Evolutionary conservation across 2,329 filamentous ascomycete genomes (phyloP).

Genomic region (Plenodomus biglobosus): DNA sequence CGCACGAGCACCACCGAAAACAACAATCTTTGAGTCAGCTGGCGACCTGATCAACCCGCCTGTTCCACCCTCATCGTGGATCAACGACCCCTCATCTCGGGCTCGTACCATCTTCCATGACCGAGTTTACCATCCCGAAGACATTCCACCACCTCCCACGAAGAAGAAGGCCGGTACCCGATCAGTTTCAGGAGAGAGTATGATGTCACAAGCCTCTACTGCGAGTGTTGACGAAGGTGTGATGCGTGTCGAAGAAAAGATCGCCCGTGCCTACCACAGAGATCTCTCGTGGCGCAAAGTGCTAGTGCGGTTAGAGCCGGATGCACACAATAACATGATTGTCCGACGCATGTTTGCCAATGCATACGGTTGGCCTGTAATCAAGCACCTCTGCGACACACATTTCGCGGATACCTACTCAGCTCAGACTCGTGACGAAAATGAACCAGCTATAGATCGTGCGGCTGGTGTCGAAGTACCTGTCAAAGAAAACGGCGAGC

Average conservation of each 20-base stretch:
- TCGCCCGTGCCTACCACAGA: constrained; percentile 90
- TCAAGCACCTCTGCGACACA: constrained; percentile 91
- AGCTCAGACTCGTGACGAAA: constrained; percentile 66
- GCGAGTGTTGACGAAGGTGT: constrained; percentile 53
- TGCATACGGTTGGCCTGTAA: constrained; percentile 94
- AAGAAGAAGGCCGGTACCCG: constrained; percentile 43
- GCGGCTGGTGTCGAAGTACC: constrained; percentile 62
- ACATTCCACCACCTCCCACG: constrained; percentile 79
- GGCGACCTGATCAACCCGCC: constrained; percentile 91
- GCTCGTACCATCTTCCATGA: constrained; percentile 95
- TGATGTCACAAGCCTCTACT: constrained; percentile 27
- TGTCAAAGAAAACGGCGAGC: constrained; percentile 65
- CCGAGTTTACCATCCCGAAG: constrained; percentile 87
- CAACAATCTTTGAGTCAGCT: constrained; percentile 92
- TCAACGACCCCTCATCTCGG: constrained; percentile 79
- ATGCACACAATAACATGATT: constrained; percentile 98
- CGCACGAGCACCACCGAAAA: constrained; percentile 76
- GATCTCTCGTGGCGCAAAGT: constrained; percentile 96
- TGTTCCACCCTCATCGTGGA: constrained; percentile 75
- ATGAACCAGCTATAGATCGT: constrained; percentile 67
- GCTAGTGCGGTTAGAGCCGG: constrained; percentile 89
- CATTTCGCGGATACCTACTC: constrained; percentile 80
- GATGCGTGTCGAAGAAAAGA: constrained; percentile 97
- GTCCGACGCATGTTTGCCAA: constrained; percentile 96
- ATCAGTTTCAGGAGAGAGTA: constrained; percentile 44